Evolutionary conservation across 106 monocot genomes (phyloP), one percentile per base, ranked within the genome.

Genomic region (Phalaenopsis equestris): DNA sequence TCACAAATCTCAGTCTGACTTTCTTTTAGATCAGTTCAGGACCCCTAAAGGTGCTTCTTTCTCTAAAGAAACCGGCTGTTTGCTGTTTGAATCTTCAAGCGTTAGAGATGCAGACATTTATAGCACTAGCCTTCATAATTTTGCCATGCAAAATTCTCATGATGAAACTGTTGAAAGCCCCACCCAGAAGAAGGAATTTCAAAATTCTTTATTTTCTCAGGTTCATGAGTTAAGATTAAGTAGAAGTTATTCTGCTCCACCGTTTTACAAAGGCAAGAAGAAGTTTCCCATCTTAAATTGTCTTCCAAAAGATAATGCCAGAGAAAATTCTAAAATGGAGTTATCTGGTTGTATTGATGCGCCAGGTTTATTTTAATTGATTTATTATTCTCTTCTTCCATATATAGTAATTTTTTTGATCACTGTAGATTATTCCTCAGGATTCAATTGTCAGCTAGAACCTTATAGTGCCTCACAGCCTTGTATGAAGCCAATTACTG

Each of bases 201-300:
- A 42, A 87, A 74, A 78, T 55, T 81, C 41, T 77, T 82, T 30
- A 45, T 36, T 43, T 42, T 75, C 79, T 76, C 41, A 58, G 61
- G 11, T 56, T 67, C 67, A 36, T 14, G 82, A 78, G 9, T 37
- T 68, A 49, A 83, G 88, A 78, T 78, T 83, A 70, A 85, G 72
- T 72, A 92, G 98, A 90, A 91, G 98, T 78, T 75, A 30, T 73
- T 95, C 98, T 80, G 94, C 98, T 67, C 98, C 98, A 46, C 94
- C 98, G 70, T 91, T 99, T 83, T 87, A 87, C 82, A 90, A 79
- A 65, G 83, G 72, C 41, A 92, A 87, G 84, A 61, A 41, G 42
- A 94, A 83, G 81, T 90, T 83, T 77, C 78, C 84, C 42, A 74
- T 80, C 45, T 49, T 88, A 83, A 82, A 84, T 83, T 75, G 82